phyloP scores from a whole-genome alignment of 208 protist genomes.

The Acanthamoeba culbertsoni region DNA sequence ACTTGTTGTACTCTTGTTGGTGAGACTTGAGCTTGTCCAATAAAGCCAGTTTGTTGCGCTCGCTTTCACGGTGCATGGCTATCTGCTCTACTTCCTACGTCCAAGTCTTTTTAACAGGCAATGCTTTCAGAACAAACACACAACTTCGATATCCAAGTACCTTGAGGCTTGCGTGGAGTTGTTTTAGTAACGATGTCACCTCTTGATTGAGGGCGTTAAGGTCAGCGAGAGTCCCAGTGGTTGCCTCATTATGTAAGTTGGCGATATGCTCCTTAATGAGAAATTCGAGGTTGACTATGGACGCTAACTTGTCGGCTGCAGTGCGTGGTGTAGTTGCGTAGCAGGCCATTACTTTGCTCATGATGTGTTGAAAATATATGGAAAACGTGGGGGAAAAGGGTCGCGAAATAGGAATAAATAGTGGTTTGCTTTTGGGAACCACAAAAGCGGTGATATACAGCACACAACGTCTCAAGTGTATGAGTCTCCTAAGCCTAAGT shows the following conservation, averaged over 20 bases:
- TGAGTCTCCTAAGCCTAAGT: too few relatives aligned
- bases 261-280: neutral
- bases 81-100: neutral
- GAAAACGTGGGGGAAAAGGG: too few relatives aligned
- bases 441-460: too few relatives aligned
- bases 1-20: neutral
- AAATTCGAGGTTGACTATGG: neutral
- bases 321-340: neutral
- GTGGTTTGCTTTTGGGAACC: too few relatives aligned
- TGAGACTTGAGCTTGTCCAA: neutral
- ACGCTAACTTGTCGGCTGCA: neutral
- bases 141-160: neutral
- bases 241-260: neutral
- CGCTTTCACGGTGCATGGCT: neutral
- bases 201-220: neutral
- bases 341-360: neutral
- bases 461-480: too few relatives aligned
- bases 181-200: neutral
- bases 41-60: neutral
- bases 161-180: neutral
- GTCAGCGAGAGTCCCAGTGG: neutral
- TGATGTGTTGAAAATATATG: too few relatives aligned
- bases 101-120: neutral
- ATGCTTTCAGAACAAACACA: neutral
- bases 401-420: too few relatives aligned